Conservation (phyloP, 2,329 filamentous ascomycete species). For the Knoxdaviesia proteae region DNA sequence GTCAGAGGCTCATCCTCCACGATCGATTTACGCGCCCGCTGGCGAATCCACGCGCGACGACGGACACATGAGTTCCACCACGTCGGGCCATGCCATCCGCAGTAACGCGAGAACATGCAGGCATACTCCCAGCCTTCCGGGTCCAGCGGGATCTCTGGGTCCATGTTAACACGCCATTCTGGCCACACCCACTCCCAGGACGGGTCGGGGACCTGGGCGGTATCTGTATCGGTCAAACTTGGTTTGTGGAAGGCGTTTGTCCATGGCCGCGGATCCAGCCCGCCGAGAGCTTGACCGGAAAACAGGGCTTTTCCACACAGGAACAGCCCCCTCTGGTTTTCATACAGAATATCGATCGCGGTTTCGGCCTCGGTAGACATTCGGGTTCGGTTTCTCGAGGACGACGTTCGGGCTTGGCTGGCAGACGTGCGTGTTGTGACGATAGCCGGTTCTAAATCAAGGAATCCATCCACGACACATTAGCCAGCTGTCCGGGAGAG, state of each 20-base stretch:
- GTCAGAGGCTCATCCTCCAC: no score
- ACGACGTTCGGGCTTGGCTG: slow-evolving; percentile 6
- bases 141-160: slow-evolving; percentile 48
- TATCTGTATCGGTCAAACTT: slow-evolving; percentile 49
- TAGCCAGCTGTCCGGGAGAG: no score
- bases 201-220: slow-evolving; percentile 82
- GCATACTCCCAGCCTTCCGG: slow-evolving; percentile 94
- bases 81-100: slow-evolving; percentile 71
- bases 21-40: slow-evolving; percentile 40
- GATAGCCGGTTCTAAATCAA: no score
- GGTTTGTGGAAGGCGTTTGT: slow-evolving; percentile 46
- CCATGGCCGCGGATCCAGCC: slow-evolving; percentile 74
- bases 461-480: no score
- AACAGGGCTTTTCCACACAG: slow-evolving; percentile 82
- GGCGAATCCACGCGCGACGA: slow-evolving; percentile 68
- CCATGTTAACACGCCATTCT: slow-evolving; percentile 45
- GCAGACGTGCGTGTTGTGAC: no score
- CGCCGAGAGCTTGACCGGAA: slow-evolving; percentile 64
- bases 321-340: slow-evolving; percentile 84
- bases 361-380: slow-evolving; percentile 18
- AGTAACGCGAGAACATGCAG: slow-evolving; percentile 56
- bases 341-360: slow-evolving; percentile 74
- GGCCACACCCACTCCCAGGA: slow-evolving; percentile 78
- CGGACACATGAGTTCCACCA: slow-evolving; percentile 97
- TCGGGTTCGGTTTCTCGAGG: slow-evolving; percentile 6